Percentiles rank a stretch among this genome's conserved stretches.
Conservation (phyloP, 1,139 yeast genomes). For the Pichia sp. region DNA sequence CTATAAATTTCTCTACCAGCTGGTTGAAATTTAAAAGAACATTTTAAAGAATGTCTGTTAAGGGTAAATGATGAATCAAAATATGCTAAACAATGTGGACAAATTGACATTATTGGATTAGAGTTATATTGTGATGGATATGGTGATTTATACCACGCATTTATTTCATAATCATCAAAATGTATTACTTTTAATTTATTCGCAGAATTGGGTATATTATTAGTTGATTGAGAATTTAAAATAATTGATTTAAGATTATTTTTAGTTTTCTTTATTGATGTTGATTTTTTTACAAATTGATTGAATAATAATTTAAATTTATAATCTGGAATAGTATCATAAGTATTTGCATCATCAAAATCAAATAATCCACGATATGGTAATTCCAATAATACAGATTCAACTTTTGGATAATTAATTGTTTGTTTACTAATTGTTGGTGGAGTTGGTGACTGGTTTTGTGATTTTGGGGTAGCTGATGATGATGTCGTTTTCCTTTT, state of each 20-base stretch:
- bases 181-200: conserved; percentile 41
- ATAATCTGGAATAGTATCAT: conserved; percentile 52
- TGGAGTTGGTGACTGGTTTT: neutral
- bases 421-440: neutral
- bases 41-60: conserved; percentile 67
- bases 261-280: conserved; percentile 21
- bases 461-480: neutral
- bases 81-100: conserved; percentile 83
- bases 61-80: conserved; percentile 65
- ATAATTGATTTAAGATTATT: too few species aligned
- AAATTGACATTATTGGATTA: conserved; percentile 58
- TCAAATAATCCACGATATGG: conserved; percentile 64
- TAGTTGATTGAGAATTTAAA: too few species aligned
- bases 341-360: conserved; percentile 55
- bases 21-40: conserved; percentile 61
- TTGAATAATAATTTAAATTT: conserved; percentile 48
- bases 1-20: conserved; percentile 92
- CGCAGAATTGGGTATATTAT: conserved; percentile 17
- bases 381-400: conserved; percentile 33
- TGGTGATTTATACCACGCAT: conserved; percentile 92
- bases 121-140: conserved; percentile 82
- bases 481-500: too few species aligned
- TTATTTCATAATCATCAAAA: conserved; percentile 66
- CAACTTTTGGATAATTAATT: conserved; percentile 19
- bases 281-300: conserved; percentile 30